Percentiles rank a stretch among this genome's conserved stretches.
These are phyloP conservation scores for Castanea crenata DNA, from an alignment of 306 rosid species.

Conservation along the genomic window DNA sequence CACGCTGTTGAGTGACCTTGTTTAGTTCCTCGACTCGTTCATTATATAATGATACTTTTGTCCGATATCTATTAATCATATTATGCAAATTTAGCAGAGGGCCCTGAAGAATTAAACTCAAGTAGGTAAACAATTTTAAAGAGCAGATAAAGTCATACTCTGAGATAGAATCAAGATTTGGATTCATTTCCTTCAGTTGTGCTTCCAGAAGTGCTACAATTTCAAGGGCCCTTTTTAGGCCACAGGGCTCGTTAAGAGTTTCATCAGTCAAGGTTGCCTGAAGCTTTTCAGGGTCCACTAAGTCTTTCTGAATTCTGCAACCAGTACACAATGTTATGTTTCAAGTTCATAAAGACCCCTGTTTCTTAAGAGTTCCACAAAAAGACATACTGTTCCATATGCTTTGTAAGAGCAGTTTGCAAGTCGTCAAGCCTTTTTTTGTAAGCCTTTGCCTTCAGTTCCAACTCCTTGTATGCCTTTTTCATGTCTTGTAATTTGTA, in stretches of 20 bases:
- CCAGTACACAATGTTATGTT: conserved; percentile 18
- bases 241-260: conserved; percentile 49
- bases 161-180: conserved; percentile 93
- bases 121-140: background rate
- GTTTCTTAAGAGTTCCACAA: background rate
- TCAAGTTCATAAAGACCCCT: conserved; percentile 15
- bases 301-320: conserved; percentile 77
- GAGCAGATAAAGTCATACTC: conserved; percentile 54
- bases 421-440: conserved; percentile 71
- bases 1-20: conserved; percentile 77
- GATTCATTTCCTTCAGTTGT: conserved; percentile 91
- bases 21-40: conserved; percentile 91
- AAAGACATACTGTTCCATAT: conserved; percentile 83
- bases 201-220: conserved; percentile 75
- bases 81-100: conserved; percentile 16
- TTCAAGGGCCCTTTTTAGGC: conserved; percentile 74
- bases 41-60: conserved; percentile 71
- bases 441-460: conserved; percentile 72
- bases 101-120: conserved; percentile 5
- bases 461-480: conserved; percentile 70
- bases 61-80: conserved; percentile 56
- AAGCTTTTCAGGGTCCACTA: conserved; percentile 85
- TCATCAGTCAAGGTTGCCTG: conserved; percentile 61
- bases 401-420: conserved; percentile 68
- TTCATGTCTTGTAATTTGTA: conserved; percentile 85